Base-by-base conservation (phyloP, 2,329 filamentous ascomycete genomes). In the Aspergillus pseudonomiae region DNA sequence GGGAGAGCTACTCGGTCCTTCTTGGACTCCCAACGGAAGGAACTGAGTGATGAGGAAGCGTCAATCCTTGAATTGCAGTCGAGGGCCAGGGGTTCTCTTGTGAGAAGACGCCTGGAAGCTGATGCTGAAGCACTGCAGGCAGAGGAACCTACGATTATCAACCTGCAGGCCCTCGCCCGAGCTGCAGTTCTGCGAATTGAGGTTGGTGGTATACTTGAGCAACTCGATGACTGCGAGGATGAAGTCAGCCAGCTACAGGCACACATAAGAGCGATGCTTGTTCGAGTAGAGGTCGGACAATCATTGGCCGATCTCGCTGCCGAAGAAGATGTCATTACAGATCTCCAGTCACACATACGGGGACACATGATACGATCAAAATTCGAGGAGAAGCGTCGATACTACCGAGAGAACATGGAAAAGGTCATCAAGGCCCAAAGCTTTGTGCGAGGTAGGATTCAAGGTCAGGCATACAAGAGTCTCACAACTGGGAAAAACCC, bases 371-470 rank as follows among this genome's bases (percentile, higher is more conserved):
- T 98, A 36, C 87, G 94, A 39, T 84, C 83, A 16, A 85, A 84
- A 21, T 98, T 96, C 71, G 88, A 86, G 59, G 92, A 96, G 77
- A 97, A 97, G 84, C 89, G 91, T 74, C 89, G 88, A 26, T 94
- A 91, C 80, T 99, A 94, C 83, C 90, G 91, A 70, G 90, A 96
- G 79, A 99, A 99, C 74, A 99, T 99, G 95, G 89, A 97, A 73
- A 98, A 96, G 79, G 95, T 99, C 30, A 90, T 99, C 83, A 99
- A 99, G 79, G 93, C 98, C 62, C 96, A 99, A 77, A 99, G 95
- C 76, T 96, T 98, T 69, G 90, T 98, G 59, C 89, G 95, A 65
- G 95, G 90, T 68, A 95, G 96, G 75, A 92, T 98, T 57, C 95
- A 99, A 78, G 95, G 95, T 58, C 93, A 99, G 79, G 95, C 95